Base-by-base conservation (phyloP, 2,329 filamentous ascomycete genomes). In the Pleurostoma richardsiae region DNA sequence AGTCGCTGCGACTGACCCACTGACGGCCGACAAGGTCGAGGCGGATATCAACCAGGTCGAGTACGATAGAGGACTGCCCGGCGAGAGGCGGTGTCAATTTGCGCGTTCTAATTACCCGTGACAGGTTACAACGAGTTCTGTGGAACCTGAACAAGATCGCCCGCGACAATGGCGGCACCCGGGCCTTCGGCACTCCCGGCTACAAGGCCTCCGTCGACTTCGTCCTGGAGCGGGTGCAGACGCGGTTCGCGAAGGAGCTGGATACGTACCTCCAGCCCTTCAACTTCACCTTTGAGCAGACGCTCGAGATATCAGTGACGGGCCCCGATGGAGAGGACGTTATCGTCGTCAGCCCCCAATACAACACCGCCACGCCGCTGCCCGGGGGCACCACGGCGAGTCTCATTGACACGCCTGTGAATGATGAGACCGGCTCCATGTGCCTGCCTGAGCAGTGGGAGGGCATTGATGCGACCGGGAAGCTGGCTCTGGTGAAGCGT, bases 121-220 rank as follows among this genome's bases (percentile, higher is more conserved):
- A 30, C 43, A 80, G 79, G 27, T 64, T 83, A 26, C 69, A 75
- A 59, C 66, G 69, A 46, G 77, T 77, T 41, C 71, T 83, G n/a
- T 66, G 70, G 55, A 69, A 73, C 48, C 66, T 83, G 5, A 68
- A 82, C 56, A 62, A 70, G 40, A 82, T 83, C 45, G 79, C 71
- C 10, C 63, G 62, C 30, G 66, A 71, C 44, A 76, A 83, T 54
- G 77, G 76, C 38, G 79, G 79, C 11, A 82, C 81, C 60, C 71
- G 80, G 43, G 80, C 80, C 4, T 82, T 80, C 48, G 80, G 80
- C 10, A 64, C 76, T 7, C 76, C 78, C 1, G 80, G 80, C 10
- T 83, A 74, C 67, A 70, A 72, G 43, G 79, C 77, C 2, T 82
- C 79, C 0, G 61, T 77, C 19, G 76, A 83, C 54, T 83, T 76